Base-by-base conservation (phyloP, 2,329 filamentous ascomycete species). In the Dactylellina parvicollis region DNA sequence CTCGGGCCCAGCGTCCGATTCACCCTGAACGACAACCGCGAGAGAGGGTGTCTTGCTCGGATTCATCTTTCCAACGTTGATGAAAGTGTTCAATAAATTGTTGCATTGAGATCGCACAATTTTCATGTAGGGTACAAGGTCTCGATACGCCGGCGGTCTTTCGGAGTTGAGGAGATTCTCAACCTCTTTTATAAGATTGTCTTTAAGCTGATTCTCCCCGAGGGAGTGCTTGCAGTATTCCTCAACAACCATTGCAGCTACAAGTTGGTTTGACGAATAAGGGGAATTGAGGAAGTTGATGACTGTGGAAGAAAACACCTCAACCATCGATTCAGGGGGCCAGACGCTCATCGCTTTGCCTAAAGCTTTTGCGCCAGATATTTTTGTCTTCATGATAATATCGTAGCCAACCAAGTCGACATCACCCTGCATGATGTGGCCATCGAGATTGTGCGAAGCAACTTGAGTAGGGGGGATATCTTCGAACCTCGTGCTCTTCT, bases 391-490 rank as follows among this genome's bases (percentile, higher is more conserved):
- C 54, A 98, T 88, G 80, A 99, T 87, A 4, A 89, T 89, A 72
- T 99, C 95, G 78, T 90, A 87, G 30, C 95, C 93, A 24, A 99
- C 93, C 42, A 99, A 85, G 79, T 99, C 96, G 49, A 98, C 89
- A 78, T 99, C 96, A 56, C 96, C 95, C 79, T 94, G 91, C 84
- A 99, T 92, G 90, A 99, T 97, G 77, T 96, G 93, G 8, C 93
- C 95, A 80, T 99, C 95, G 16, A 99, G 92, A 80, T 99, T 96
- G 81, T 99, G 95, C 0, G 90, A 87, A n/a, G 90, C 83, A n/a
- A 66, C 40, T 16, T 83, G 86, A 2, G 86, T 82, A 0, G 86
- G 82, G 0, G 86, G 83, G 7, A 85, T 81, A 26, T 93, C 90
- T 61, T 95, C 91, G 65, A 85, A 85, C 83, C 96, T 96, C n/a